phyloP scores from a whole-genome alignment of 352 stramenopile genomes.

The Phytophthora aleatoria region DNA sequence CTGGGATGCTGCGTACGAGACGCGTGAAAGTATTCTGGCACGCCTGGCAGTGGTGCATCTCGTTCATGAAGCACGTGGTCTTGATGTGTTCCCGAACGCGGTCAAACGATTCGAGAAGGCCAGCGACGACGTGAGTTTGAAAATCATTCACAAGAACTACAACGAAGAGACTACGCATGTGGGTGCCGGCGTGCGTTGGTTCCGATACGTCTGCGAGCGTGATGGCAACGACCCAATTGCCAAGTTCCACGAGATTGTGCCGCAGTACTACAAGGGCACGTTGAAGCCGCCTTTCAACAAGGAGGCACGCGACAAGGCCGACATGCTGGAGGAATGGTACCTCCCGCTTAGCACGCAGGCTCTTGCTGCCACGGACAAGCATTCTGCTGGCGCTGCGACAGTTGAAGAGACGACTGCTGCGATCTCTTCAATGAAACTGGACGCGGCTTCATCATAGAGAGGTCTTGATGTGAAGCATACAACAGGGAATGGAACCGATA shows the following conservation, averaged over 20 bases:
- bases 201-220: slow-evolving; percentile 43
- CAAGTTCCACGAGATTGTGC: slow-evolving; percentile 58
- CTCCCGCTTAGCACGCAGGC: slow-evolving; percentile 34
- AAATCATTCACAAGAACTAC: slow-evolving; percentile 58
- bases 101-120: slow-evolving; percentile 51
- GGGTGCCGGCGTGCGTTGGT: slow-evolving; percentile 46
- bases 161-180: slow-evolving; percentile 59
- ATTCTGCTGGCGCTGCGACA: neutral
- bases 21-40: slow-evolving; percentile 36
- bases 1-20: slow-evolving; percentile 61
- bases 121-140: slow-evolving; percentile 43
- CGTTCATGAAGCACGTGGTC: slow-evolving; percentile 58
- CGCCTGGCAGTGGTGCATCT: slow-evolving; percentile 62
- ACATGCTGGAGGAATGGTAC: slow-evolving; percentile 59
- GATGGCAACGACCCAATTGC: slow-evolving; percentile 36
- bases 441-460: slow-evolving; percentile 6
- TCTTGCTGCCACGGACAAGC: slow-evolving; percentile 4
- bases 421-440: slow-evolving; percentile 21
- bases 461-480: neutral
- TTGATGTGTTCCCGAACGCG: slow-evolving; percentile 60
- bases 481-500: too few relatives aligned
- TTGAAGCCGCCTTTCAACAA: slow-evolving; percentile 71
- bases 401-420: slow-evolving; percentile 20
- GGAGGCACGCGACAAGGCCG: slow-evolving; percentile 46
- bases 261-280: slow-evolving; percentile 50